These are phyloP conservation scores for Curvularia hawaiiensis DNA, from an alignment of 2,329 filamentous ascomycete species.

Conservation along the genomic window DNA sequence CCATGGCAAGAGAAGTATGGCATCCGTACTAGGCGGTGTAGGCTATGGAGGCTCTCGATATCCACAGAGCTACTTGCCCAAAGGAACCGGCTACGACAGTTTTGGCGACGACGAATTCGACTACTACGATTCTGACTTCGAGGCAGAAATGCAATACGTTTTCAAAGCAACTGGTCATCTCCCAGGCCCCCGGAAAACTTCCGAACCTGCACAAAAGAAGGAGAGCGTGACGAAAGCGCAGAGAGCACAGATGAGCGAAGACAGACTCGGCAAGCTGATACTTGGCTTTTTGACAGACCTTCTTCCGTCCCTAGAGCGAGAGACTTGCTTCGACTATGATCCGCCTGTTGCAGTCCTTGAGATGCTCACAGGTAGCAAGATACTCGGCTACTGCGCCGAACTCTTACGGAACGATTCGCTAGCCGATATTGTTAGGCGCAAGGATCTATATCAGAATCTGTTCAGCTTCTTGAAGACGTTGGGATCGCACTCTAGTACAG, in stretches of 20 bases:
- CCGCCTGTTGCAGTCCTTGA: constrained; percentile 37
- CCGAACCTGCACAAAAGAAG: not conserved
- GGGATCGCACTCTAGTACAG: constrained; percentile 33
- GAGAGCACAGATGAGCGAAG: constrained; percentile 15
- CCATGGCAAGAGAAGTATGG: constrained; percentile 8
- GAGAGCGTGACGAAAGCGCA: constrained; percentile 14
- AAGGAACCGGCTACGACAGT: constrained; percentile 21
- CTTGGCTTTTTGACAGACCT: constrained; percentile 30
- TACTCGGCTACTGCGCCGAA: constrained; percentile 47
- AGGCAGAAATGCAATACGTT: not conserved
- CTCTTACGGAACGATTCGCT: constrained; percentile 51
- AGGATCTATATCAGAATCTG: constrained; percentile 46
- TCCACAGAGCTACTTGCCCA: constrained; percentile 9
- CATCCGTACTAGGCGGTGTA: not conserved
- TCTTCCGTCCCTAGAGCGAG: constrained; percentile 28
- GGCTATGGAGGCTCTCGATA: constrained; percentile 9
- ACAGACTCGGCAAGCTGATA: constrained; percentile 18
- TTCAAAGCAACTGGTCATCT: not conserved
- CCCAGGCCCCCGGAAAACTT: not conserved
- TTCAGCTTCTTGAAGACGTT: constrained; percentile 50
- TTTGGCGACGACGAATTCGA: not conserved
- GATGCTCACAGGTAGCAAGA: constrained; percentile 45
- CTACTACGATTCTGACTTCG: not conserved
- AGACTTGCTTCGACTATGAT: constrained; percentile 35
- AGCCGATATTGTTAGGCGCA: constrained; percentile 43